A percentile compares a stretch with the other conserved stretches of the same genome.
Evolutionary conservation across 108 stramenopile genomes (phyloP).

Genomic region (Schizochytrium sp.): DNA sequence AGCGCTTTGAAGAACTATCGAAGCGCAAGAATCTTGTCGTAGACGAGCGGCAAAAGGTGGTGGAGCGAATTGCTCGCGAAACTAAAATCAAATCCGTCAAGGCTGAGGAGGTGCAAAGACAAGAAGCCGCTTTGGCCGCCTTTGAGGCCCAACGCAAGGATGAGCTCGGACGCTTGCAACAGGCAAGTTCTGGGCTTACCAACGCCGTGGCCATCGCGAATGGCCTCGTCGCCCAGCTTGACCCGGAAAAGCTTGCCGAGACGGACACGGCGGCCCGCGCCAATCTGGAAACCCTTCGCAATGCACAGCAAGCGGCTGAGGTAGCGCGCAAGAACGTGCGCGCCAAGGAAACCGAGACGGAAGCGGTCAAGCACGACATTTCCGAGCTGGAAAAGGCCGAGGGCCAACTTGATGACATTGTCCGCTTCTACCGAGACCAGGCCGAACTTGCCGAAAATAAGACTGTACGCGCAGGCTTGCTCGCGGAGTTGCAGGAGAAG

Average conservation of each 20-base stretch:
- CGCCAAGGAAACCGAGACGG: not conserved
- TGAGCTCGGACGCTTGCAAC: not conserved
- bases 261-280: not conserved
- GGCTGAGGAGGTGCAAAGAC: not conserved
- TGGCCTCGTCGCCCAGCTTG: not conserved
- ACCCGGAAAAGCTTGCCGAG: not conserved
- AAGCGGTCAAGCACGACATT: not conserved
- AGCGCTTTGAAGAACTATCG: not conserved
- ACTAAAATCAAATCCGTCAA: not conserved
- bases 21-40: not conserved
- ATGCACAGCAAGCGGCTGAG: not conserved
- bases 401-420: not conserved
- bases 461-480: constrained; percentile 23
- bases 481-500: constrained; percentile 33
- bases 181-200: not conserved
- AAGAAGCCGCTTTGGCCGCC: not conserved
- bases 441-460: not conserved
- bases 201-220: not conserved
- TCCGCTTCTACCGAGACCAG: not conserved
- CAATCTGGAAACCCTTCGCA: not conserved
- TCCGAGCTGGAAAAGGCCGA: not conserved
- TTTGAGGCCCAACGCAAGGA: not conserved
- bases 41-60: not conserved
- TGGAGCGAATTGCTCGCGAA: not conserved
- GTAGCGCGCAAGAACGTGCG: not conserved